These are phyloP conservation scores for Eucalyptus guilfoylei DNA, from an alignment of 345 rosid species.

Conservation along the genomic window DNA sequence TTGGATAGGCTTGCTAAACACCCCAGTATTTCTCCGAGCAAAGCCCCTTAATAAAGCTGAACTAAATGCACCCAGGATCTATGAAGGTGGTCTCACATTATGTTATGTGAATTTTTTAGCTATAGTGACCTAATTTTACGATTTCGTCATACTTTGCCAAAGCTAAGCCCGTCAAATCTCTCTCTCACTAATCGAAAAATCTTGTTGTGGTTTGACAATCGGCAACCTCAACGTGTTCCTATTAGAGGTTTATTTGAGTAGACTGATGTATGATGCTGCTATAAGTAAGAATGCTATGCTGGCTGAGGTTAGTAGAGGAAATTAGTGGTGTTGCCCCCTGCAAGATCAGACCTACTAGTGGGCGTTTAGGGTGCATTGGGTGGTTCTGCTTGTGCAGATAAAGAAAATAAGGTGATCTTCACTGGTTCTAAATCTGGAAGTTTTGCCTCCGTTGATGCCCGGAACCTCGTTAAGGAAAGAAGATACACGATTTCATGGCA, in stretches of 20 bases:
- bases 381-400: too few species aligned
- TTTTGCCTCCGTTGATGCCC: background rate
- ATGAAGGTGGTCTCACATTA: background rate
- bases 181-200: background rate
- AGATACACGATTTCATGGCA: background rate
- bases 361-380: too few species aligned
- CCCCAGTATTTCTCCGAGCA: rapidly evolving
- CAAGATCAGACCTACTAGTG: background rate
- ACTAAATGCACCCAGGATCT: rapidly evolving
- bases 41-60: rapidly evolving
- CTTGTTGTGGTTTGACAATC: background rate
- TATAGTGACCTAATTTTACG: rapidly evolving
- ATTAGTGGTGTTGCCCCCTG: background rate
- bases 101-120: too few species aligned
- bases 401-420: background rate
- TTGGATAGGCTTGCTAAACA: too few species aligned
- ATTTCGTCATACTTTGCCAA: background rate
- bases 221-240: background rate
- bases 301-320: background rate
- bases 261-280: background rate
- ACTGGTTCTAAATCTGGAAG: background rate
- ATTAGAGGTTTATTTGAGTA: background rate
- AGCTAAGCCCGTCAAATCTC: background rate
- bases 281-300: too few species aligned
- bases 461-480: background rate